Base-by-base conservation (phyloP, 192 early-diverging fungal species). In the Dissophora globulifera region DNA sequence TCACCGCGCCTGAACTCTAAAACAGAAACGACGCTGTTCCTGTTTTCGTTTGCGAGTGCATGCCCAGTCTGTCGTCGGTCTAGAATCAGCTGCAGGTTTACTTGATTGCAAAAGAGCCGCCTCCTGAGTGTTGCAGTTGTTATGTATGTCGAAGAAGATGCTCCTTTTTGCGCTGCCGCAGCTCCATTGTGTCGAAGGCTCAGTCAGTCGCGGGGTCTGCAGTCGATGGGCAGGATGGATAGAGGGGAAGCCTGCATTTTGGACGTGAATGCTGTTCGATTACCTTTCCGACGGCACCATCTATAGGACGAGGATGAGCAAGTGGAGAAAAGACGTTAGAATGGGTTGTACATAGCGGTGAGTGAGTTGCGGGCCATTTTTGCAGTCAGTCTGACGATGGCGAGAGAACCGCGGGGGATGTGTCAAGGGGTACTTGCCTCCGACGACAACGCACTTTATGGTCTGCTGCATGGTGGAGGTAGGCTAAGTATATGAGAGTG, bases 401-500 rank as follows among this genome's bases (percentile, higher is more conserved):
- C 20, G 13, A 4, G 38, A 2, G 38, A 41, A 35, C 42, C 31
- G 1, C 10, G 12, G 30, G 4, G n/a, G 6, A 29, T 9, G 16
- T 10, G 5, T 23, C 8, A 13, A 27, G 11, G 20, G 41, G 3
- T 49, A 71, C 69, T 71, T 71, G 69, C 69, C 69, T 60, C 90
- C 90, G 25, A 92, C 90, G 55, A 92, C 90, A 38, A 91, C 89
- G 79, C 92, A 93, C 80, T 93, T 93, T 64, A 93, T 92, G 43
- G 90, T 91, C 74, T 92, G n/a, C n/a, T n/a, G 92, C 92, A 92
- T 92, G 56, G 30, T 60, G 58, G 48, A 23, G 53, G 30, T 20
- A 43, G 22, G 22, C 17, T 23, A 32, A 17, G 35, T n/a, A 40
- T 33, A 31, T 23, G 31, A 27, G 38, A 23, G 49, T 35, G 23